These are phyloP conservation scores for Talaromyces sp. DNA, from an alignment of 2,329 filamentous ascomycete species.

Conservation along the genomic window DNA sequence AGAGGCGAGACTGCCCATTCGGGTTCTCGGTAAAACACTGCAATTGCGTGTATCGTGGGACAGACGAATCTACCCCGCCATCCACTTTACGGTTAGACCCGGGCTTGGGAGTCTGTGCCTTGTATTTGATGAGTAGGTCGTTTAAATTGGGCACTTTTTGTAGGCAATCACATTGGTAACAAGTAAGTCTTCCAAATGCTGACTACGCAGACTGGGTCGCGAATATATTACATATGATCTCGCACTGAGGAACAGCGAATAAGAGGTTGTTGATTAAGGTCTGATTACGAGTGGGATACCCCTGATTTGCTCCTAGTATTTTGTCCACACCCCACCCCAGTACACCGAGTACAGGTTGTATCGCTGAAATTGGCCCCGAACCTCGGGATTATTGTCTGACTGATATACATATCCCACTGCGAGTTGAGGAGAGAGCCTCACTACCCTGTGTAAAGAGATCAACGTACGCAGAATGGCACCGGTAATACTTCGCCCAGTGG, in stretches of 20 bases:
- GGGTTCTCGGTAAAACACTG: slow-evolving; percentile 5
- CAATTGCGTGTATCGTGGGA: neutral
- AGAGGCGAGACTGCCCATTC: neutral
- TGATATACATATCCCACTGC: neutral
- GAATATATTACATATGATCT: neutral
- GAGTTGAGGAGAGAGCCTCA: neutral
- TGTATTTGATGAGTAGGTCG: neutral
- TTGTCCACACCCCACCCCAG: neutral
- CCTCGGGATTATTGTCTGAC: neutral
- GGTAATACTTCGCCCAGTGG: slow-evolving; percentile 27
- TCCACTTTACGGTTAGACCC: neutral
- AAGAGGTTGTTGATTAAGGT: neutral
- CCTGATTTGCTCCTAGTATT: neutral
- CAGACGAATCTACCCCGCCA: neutral
- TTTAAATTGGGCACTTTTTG: neutral
- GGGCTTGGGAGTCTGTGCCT: neutral
- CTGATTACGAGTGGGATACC: neutral
- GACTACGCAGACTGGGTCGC: neutral
- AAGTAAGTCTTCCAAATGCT: too few species aligned
- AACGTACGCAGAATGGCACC: slow-evolving; percentile 9
- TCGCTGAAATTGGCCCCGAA: too few species aligned
- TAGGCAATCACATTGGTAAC: neutral
- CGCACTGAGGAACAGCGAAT: neutral
- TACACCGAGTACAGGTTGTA: neutral
- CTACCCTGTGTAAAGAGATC: neutral